Evolutionary conservation across 257 asterid species (phyloP), one percentile per base, ranked within the genome.

Genomic region (Rubia yunnanensis): DNA sequence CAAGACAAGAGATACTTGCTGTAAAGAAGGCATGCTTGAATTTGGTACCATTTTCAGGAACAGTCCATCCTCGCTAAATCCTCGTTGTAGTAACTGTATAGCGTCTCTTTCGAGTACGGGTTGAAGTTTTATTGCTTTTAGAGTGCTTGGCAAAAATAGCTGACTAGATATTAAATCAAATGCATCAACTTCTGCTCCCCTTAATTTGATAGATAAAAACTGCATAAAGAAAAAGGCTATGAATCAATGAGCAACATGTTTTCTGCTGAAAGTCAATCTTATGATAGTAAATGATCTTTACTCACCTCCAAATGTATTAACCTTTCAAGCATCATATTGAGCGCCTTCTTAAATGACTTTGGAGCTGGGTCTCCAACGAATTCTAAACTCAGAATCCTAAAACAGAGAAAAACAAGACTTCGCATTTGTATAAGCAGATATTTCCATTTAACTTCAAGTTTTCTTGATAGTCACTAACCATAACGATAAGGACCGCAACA

Each of bases 371-470:
- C 75, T 70, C 81, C 83, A 30, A 73, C 77, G 64, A 88, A 56
- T 78, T 91, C 98, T 74, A 91, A 76, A n/a, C n/a, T n/a, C n/a
- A n/a, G n/a, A n/a, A 63, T 68, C 94, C 96, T 91, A 78, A 73
- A 36, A 71, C 20, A 70, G 7, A 71, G 70, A 52, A 20, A 56
- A 55, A 77, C 38, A 69, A 57, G 28, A 30, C 10, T 57, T 13
- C 8, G 15, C 22, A 57, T 57, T 57, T 46, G 31, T 32, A 11
- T n/a, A 60, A 32, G 39, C 5, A 53, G 28, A 53, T 17, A 54
- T 9, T 67, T 66, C 50, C 62, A 32, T 46, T 15, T 5, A 15
- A 14, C 24, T 58, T 58, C 6, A 14, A n/a, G 34, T 48, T 65
- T 49, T 48, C 44, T 49, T 3, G 9, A 55, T 23, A 18, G 3